Evolutionary conservation across 1,139 yeast genomes (phyloP).

Genomic region (Geotrichum fermentans): DNA sequence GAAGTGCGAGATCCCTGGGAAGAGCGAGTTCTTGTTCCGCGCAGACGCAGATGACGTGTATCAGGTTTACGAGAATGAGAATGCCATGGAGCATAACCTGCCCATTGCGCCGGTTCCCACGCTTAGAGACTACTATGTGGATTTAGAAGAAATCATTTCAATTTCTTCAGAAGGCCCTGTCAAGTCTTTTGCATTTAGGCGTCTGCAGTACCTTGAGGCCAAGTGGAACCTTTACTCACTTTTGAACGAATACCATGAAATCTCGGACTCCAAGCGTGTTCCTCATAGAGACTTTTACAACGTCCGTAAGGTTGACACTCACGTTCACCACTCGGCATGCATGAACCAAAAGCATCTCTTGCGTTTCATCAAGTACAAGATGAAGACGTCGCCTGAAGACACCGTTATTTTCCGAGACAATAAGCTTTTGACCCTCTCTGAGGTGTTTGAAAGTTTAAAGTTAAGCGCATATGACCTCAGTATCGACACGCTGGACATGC

Average conservation of each 20-base stretch:
- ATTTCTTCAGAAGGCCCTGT: conserved; percentile 93
- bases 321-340: conserved; percentile 97
- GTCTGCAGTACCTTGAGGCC: conserved; percentile 90
- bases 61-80: conserved; percentile 49
- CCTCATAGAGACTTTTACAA: conserved; percentile 97
- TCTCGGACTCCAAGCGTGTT: conserved; percentile 70
- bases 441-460: conserved; percentile 85
- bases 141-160: conserved; percentile 62
- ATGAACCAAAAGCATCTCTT: conserved; percentile 96
- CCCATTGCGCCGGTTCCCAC: conserved; percentile 61
- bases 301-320: conserved; percentile 97
- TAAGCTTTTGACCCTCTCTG: conserved; percentile 72
- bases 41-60: conserved; percentile 62
- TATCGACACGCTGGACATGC: conserved; percentile 97
- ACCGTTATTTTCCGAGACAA: conserved; percentile 93
- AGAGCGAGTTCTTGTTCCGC: conserved; percentile 47
- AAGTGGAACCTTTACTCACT: conserved; percentile 89
- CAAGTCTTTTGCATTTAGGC: conserved; percentile 92
- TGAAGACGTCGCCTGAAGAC: conserved; percentile 74
- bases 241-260: conserved; percentile 88
- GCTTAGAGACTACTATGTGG: conserved; percentile 75
- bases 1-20: conserved; percentile 62
- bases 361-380: conserved; percentile 88
- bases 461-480: conserved; percentile 91
- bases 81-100: conserved; percentile 30